These are phyloP conservation scores for Stagonosporopsis cucurbitacearum DNA, from an alignment of 2,329 filamentous ascomycete species.

Conservation along the genomic window DNA sequence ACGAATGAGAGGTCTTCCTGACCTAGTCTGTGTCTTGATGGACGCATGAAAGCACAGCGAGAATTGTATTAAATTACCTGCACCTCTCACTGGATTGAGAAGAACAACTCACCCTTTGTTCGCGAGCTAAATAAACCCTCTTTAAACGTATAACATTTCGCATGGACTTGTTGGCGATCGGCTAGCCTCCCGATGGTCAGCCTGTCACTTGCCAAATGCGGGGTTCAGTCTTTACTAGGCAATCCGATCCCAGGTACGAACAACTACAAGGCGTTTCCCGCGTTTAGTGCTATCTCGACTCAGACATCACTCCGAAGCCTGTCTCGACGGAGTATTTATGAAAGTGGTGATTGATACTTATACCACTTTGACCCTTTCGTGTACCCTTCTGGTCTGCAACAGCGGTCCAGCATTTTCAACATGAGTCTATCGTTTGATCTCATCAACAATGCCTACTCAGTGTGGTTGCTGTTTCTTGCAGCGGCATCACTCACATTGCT, in stretches of 20 bases:
- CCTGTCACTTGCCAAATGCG: slow-evolving; percentile 3
- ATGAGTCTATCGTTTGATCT: not conserved
- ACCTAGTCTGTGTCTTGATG: not conserved
- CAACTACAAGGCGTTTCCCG: slow-evolving; percentile 2
- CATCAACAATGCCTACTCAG: not conserved
- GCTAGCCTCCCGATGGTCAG: slow-evolving; percentile 1
- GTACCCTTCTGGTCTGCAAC: not conserved
- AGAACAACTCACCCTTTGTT: too few relatives aligned
- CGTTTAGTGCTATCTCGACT: slow-evolving; percentile 7
- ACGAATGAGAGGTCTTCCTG: not conserved
- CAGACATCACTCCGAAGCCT: not conserved
- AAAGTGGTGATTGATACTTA: not conserved
- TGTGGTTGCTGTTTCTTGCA: slow-evolving; percentile 1
- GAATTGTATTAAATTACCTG: too few relatives aligned
- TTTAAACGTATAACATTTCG: not conserved
- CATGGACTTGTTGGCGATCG: not conserved
- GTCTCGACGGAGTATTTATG: not conserved
- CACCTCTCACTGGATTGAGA: not conserved
- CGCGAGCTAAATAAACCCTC: not conserved
- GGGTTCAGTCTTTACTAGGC: slow-evolving; percentile 14
- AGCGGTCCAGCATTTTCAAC: not conserved
- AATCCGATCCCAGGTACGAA: slow-evolving; percentile 7
- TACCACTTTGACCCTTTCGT: not conserved
- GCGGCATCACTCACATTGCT: slow-evolving; percentile 2
- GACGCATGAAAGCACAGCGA: not conserved